Evolutionary conservation across 805 yeast species (phyloP).

Genomic region (Wickerhamiella hasegawae): DNA sequence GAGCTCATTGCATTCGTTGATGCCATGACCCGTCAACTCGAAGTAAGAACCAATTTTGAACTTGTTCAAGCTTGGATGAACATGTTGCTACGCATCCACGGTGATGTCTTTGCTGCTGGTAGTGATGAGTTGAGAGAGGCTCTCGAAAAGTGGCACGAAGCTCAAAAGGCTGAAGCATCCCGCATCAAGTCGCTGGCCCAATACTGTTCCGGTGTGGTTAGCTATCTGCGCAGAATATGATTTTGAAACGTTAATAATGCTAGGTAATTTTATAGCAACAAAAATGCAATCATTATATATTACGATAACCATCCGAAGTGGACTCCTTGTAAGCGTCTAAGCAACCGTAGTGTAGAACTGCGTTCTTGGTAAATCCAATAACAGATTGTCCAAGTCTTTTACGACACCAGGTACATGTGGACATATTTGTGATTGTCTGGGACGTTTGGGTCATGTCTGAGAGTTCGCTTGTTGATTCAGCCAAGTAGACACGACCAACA

Average conservation of each 20-base stretch:
- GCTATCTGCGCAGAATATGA: conserved; percentile 30
- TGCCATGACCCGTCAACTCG: conserved; percentile 49
- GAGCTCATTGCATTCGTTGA: conserved; percentile 52
- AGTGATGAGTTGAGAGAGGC: conserved; percentile 27
- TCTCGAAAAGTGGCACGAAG: conserved; percentile 33
- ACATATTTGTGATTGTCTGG: background rate
- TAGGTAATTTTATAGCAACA: too few relatives aligned
- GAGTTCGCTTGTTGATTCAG: background rate
- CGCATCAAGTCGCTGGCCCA: conserved; percentile 53
- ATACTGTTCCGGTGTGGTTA: conserved; percentile 67
- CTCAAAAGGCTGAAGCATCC: conserved; percentile 27
- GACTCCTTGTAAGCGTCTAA: background rate
- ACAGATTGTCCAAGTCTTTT: background rate
- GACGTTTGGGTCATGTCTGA: background rate
- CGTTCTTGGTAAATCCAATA: background rate
- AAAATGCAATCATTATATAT: too few relatives aligned
- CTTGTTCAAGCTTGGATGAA: conserved; percentile 67
- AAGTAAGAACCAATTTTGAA: conserved; percentile 48
- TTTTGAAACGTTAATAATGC: too few relatives aligned
- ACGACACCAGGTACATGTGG: background rate
- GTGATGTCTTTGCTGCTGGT: conserved; percentile 43
- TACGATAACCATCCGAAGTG: background rate
- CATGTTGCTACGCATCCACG: conserved; percentile 61
- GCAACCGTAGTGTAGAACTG: background rate
- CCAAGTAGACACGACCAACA: background rate